These are phyloP conservation scores for Alternaria rosae DNA, from an alignment of 2,329 filamentous ascomycete genomes.

Conservation along the genomic window DNA sequence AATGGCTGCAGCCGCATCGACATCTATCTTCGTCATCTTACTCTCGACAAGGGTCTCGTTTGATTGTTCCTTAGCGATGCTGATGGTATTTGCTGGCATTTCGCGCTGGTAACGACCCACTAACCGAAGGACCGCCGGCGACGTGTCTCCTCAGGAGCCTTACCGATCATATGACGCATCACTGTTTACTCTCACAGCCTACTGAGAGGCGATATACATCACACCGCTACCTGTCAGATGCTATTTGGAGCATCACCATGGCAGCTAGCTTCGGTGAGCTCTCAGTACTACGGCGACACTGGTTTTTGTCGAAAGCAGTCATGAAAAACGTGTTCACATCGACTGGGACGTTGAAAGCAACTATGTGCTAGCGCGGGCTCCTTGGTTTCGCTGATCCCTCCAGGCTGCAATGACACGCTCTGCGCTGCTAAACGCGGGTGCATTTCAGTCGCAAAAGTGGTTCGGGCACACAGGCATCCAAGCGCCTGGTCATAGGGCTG, in stretches of 20 bases:
- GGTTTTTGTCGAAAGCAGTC: background rate
- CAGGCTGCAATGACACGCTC: background rate
- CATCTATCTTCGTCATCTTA: background rate
- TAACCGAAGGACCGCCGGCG: conserved; percentile 20
- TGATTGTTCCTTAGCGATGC: conserved; percentile 2
- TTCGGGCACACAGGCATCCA: conserved; percentile 16
- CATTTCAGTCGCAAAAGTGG: conserved; percentile 8
- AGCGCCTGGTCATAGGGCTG: conserved; percentile 21
- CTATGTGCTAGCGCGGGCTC: background rate
- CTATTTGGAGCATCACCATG: conserved; percentile 13
- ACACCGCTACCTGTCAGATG: conserved; percentile 21
- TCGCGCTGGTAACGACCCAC: conserved; percentile 16
- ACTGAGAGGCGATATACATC: conserved; percentile 8
- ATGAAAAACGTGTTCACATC: background rate
- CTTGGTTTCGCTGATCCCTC: background rate
- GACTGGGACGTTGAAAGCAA: background rate
- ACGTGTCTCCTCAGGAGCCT: conserved; percentile 23
- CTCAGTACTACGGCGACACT: background rate
- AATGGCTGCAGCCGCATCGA: conserved; percentile 10
- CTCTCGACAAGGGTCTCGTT: background rate
- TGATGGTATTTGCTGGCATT: conserved; percentile 18
- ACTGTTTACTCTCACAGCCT: conserved; percentile 11
- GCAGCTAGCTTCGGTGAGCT: background rate
- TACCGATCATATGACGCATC: conserved; percentile 17
- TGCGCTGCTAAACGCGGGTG: conserved; percentile 1